These are phyloP conservation scores for Leucosporidium creatinivorum DNA, from an alignment of 768 basidiomycete genomes.

Conservation along the genomic window DNA sequence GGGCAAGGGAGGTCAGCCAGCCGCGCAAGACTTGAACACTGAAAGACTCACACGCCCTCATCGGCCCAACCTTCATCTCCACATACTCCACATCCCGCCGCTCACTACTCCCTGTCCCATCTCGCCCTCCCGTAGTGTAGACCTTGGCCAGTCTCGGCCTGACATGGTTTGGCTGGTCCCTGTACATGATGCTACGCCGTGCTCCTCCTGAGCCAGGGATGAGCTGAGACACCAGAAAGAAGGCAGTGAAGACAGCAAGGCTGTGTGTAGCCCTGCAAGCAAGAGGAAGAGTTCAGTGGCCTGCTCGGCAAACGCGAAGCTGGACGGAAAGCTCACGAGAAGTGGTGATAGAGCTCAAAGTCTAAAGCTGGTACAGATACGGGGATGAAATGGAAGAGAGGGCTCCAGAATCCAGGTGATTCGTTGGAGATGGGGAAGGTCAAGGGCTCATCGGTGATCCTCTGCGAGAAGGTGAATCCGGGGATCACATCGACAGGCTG, in stretches of 20 bases:
- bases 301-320: too few relatives aligned
- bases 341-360: constrained; percentile 21
- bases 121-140: constrained; percentile 24
- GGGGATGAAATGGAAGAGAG: constrained; percentile 21
- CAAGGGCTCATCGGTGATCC: constrained; percentile 3
- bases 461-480: constrained; percentile 12
- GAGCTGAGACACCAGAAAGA: constrained; percentile 19
- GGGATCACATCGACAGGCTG: constrained; percentile 18
- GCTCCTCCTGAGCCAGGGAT: constrained; percentile 22
- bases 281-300: too few relatives aligned
- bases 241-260: constrained; percentile 14
- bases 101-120: constrained; percentile 16
- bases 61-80: constrained; percentile 14
- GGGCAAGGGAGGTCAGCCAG: too few relatives aligned
- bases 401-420: constrained; percentile 5
- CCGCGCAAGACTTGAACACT: too few relatives aligned
- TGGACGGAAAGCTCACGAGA: not conserved
- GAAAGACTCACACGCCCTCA: not conserved
- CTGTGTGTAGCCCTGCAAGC: constrained; percentile 4
- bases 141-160: constrained; percentile 9
- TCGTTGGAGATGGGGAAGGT: constrained; percentile 3
- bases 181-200: constrained; percentile 19
- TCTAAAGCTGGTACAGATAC: constrained; percentile 17
- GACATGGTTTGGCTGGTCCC: not conserved
- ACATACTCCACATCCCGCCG: constrained; percentile 28